Evolutionary conservation across 768 basidiomycete genomes (phyloP), one percentile per base, ranked within the genome.

Genomic region (Lyophyllum shimeji): DNA sequence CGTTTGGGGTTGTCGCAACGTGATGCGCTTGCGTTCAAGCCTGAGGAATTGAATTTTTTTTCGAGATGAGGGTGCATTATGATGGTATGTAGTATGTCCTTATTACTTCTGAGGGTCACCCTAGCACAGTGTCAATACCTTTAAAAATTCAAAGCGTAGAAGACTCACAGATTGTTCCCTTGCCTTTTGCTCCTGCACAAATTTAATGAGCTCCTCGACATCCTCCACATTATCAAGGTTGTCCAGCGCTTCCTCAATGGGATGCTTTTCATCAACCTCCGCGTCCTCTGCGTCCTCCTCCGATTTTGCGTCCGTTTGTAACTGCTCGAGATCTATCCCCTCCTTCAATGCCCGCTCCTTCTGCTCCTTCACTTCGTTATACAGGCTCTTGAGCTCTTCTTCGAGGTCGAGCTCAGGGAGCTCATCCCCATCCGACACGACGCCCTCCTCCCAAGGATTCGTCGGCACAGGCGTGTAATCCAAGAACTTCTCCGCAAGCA

Each of bases 401-500:
- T 33, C 23, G 8, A 27, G n/a, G 12, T 42, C 56, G 39, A 17
- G 2, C 1, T 20, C 46, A 8, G n/a, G 15, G 3, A 46, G 3
- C 2, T 46, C 45, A 8, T 49, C 45, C 7, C 18, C 44, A 9
- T 40, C 42, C 7, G 27, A 27, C 42, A 21, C 25, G 40, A 17
- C 52, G 6, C 42, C 40, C 34, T 65, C 64, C 39, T 62, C 61
- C 44, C 18, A 42, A 20, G 33, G 56, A 12, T 47, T 51, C 6
- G 68, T 70, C 5, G 58, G 50, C 43, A 60, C 48, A 2, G 73
- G 73, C 2, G 61, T 60, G 52, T 74, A 72, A 11, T 63, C 64
- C 27, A 74, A 53, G 40, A 71, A 72, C 24, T 67, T 62, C 34
- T 63, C 55, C 27, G 62, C 68, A 15, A 74, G 65, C 1, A 71